These are phyloP conservation scores for Groenewaldozyma tartarivorans DNA, from an alignment of 805 yeast genomes.

Conservation along the genomic window DNA sequence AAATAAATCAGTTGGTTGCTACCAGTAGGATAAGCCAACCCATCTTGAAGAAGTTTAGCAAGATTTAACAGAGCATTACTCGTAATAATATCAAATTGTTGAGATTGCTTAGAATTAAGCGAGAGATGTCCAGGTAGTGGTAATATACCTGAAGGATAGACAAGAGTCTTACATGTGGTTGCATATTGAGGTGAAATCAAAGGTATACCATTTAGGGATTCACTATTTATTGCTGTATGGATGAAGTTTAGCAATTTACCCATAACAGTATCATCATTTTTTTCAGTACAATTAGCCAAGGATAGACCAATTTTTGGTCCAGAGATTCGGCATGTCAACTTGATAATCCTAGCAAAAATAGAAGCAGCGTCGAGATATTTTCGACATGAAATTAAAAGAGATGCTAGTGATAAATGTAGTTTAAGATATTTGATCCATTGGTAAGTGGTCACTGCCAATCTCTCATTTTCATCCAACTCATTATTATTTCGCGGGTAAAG, in stretches of 20 bases:
- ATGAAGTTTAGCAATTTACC: too few species aligned
- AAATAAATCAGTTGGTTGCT: slow-evolving; percentile 16
- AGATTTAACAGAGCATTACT: slow-evolving; percentile 25
- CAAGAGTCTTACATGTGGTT: too few species aligned
- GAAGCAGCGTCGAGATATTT: slow-evolving; percentile 16
- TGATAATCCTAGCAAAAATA: slow-evolving; percentile 16
- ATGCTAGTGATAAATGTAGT: slow-evolving; percentile 21
- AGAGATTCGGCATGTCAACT: slow-evolving; percentile 1
- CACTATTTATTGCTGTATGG: too few species aligned
- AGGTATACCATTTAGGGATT: too few species aligned
- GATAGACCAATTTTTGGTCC: neutral
- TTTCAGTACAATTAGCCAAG: too few species aligned
- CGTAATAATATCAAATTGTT: slow-evolving; percentile 15
- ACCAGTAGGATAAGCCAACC: slow-evolving; percentile 24
- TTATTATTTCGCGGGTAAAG: too few species aligned
- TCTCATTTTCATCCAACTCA: too few species aligned
- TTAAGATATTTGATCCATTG: slow-evolving; percentile 17
- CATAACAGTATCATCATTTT: too few species aligned
- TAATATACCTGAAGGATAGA: too few species aligned
- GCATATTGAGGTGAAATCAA: too few species aligned
- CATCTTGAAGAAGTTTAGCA: slow-evolving; percentile 27
- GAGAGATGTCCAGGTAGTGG: slow-evolving; percentile 5
- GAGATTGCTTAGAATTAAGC: slow-evolving; percentile 1
- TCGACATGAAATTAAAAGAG: slow-evolving; percentile 14
- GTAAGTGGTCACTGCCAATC: too few species aligned